Conservation (phyloP, 1,139 yeast species). For the Suhomyces ambrosiae region DNA sequence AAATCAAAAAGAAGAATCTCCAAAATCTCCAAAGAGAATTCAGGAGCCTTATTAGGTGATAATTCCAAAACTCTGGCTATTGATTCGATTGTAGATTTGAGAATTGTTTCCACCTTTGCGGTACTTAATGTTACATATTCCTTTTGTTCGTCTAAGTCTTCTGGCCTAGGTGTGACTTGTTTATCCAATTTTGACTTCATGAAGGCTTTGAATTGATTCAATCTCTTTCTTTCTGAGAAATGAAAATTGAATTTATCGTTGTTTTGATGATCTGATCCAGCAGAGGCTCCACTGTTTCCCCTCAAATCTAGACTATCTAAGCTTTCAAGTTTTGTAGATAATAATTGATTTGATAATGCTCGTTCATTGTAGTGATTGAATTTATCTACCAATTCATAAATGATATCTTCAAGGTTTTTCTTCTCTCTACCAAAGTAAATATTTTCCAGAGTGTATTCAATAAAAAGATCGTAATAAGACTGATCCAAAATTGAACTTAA, state of each 20-base stretch:
- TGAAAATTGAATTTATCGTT: conserved; percentile 36
- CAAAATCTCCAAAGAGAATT: conserved; percentile 65
- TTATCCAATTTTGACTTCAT: conserved; percentile 36
- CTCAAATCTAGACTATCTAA: conserved; percentile 27
- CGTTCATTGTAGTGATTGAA: conserved; percentile 57
- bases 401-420: conserved; percentile 65
- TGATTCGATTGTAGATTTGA: conserved; percentile 77
- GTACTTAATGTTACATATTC: conserved; percentile 41
- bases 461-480: conserved; percentile 69
- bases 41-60: conserved; percentile 63
- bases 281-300: conserved; percentile 15
- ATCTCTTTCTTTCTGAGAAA: conserved; percentile 43
- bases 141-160: conserved; percentile 24
- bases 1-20: conserved; percentile 69
- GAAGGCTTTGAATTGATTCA: conserved; percentile 43
- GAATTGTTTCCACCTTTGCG: conserved; percentile 58
- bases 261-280: conserved; percentile 16
- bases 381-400: conserved; percentile 51
- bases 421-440: conserved; percentile 74
- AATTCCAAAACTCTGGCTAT: conserved; percentile 78
- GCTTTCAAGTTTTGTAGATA: conserved; percentile 46
- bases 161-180: conserved; percentile 4
- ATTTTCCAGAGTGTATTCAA: conserved; percentile 67
- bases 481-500: conserved; percentile 68
- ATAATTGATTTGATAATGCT: conserved; percentile 48